Conservation (phyloP, 1,284 basidiomycete species). For the Vanrija sp. region DNA sequence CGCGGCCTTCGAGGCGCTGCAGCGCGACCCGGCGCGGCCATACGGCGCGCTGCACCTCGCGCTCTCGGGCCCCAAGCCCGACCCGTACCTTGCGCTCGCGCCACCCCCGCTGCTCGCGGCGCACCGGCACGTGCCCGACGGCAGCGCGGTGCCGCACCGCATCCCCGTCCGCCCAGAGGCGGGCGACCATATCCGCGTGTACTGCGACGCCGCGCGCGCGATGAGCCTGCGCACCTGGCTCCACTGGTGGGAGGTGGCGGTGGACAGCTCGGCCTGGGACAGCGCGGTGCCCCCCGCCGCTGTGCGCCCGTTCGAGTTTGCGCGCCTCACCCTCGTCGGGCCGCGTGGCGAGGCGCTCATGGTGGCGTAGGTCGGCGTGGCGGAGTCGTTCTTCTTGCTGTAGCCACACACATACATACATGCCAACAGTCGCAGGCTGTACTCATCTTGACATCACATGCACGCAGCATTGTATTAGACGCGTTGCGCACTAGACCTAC, state of each 20-base stretch:
- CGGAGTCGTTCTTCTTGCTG: too few species aligned
- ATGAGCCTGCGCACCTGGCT: conserved; percentile 37
- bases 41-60: conserved; percentile 16
- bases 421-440: background rate
- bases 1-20: conserved; percentile 17
- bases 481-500: too few species aligned
- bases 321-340: conserved; percentile 31
- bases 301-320: conserved; percentile 22
- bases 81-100: conserved; percentile 29
- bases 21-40: conserved; percentile 9
- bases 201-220: conserved; percentile 29
- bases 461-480: too few species aligned
- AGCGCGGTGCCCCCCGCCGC: background rate
- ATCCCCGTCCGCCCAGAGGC: conserved; percentile 23
- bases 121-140: conserved; percentile 5
- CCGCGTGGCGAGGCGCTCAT: conserved; percentile 35
- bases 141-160: too few species aligned
- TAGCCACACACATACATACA: too few species aligned
- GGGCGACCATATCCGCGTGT: conserved; percentile 41
- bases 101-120: conserved; percentile 4
- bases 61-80: conserved; percentile 35
- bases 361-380: conserved; percentile 17
- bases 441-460: background rate
- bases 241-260: conserved; percentile 13
- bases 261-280: background rate